A percentile compares a stretch with the other conserved stretches of the same genome.
Conservation (phyloP, 176 grass and related monocot genomes). For the Areca catechu region DNA sequence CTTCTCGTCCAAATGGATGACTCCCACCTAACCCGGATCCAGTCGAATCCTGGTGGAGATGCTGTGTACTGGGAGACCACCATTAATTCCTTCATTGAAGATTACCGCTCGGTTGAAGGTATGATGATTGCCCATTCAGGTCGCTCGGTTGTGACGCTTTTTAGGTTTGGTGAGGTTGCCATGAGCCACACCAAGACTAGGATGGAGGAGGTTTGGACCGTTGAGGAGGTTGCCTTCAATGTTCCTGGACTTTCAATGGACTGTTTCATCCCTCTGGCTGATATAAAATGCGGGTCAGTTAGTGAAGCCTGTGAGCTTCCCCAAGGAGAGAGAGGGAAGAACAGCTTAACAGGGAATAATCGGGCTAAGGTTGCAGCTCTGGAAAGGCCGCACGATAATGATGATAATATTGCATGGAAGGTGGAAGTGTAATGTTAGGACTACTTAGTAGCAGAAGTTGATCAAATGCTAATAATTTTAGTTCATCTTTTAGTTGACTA, state of each 20-base stretch:
- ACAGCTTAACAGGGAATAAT: not conserved
- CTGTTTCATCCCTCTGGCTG: slow-evolving; percentile 14
- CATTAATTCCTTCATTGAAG: slow-evolving; percentile 15
- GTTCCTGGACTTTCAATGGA: slow-evolving; percentile 17
- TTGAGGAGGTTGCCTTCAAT: slow-evolving; percentile 15
- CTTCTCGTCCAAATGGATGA: slow-evolving; percentile 13
- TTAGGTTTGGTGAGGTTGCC: slow-evolving; percentile 16
- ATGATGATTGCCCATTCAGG: slow-evolving; percentile 17
- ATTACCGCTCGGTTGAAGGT: slow-evolving; percentile 9
- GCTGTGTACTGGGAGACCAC: slow-evolving; percentile 21
- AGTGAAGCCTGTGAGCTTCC: slow-evolving; percentile 11
- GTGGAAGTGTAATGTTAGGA: slow-evolving; percentile 1
- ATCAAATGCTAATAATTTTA: not conserved
- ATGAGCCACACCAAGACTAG: slow-evolving; percentile 19
- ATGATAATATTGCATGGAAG: slow-evolving; percentile 6
- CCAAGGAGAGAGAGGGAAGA: slow-evolving; percentile 1
- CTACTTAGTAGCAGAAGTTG: not conserved
- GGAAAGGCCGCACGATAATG: not conserved
- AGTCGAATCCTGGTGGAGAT: slow-evolving; percentile 8
- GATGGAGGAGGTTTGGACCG: slow-evolving; percentile 17
- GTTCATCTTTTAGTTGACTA: not conserved
- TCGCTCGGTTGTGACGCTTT: slow-evolving; percentile 6
- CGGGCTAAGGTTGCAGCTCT: slow-evolving; percentile 14
- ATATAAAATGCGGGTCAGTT: slow-evolving; percentile 3
- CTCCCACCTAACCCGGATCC: slow-evolving; percentile 16